Base-by-base conservation (phyloP, 1,139 yeast genomes). In the Saccharomyces hybrid region DNA sequence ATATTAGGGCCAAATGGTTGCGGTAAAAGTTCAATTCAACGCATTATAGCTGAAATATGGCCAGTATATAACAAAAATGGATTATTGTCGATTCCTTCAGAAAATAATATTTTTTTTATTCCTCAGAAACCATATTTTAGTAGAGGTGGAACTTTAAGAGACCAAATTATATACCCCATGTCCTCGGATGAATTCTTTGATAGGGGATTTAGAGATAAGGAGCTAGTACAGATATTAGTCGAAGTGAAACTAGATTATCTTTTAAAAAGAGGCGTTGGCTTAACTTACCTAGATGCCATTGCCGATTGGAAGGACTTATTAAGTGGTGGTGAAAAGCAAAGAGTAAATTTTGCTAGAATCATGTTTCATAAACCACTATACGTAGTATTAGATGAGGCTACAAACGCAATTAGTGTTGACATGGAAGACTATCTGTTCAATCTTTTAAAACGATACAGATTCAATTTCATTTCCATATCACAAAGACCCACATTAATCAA, bases 281-380 rank as follows among this genome's bases (percentile, higher is more conserved):
- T 71, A 63, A 59, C 61, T 14, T 73, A 72, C 67, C 70, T 76
- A 51, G 74, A 77, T 59, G 71, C 76, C 4, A 61, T 69, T 11
- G 85, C 85, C 60, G 90, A 85, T 62, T 91, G 98, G 98, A 85
- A 85, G 65, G 96, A 87, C 67, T 88, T 91, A 16, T 79, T 91
- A 62, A 85, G 95, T 70, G 98, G 98, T 16, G 98, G 98, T 53
- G 98, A 91, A 69, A 86, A 89, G 73, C 98, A 91, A 74, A 81
- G 96, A 65, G 80, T 90, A 68, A 84, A 90, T 71, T 87, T 91
- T 75, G 97, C 97, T 0, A 77, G 97, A 63, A 81, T 91, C 5
- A 75, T 91, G 62, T 89, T 86, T 73, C 88, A 87, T 69, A 78
- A 79, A 53, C 96, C 96, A 48, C 79, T 80, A 67, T 87, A 88